Conservation (phyloP, 1,284 basidiomycete genomes). For the Boletus holoroseus region DNA sequence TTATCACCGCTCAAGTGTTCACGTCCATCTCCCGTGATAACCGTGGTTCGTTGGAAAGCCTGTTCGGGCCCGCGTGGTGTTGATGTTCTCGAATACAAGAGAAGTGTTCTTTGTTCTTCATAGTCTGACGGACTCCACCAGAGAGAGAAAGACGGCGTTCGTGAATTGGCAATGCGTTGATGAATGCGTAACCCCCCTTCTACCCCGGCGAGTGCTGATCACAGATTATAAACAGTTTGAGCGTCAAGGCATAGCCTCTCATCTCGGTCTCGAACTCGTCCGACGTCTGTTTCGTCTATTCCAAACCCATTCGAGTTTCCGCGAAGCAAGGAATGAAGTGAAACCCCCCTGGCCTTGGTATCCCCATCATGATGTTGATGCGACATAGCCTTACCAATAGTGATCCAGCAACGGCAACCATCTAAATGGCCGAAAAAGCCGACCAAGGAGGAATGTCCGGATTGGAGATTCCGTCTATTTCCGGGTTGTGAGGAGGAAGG, state of each 20-base stretch:
- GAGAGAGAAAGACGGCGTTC: slow-evolving; percentile 9
- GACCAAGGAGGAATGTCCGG: not conserved
- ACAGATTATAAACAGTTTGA: not conserved
- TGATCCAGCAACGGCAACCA: slow-evolving; percentile 13
- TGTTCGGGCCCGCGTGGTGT: slow-evolving; percentile 10
- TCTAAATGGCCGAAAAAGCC: slow-evolving; percentile 14
- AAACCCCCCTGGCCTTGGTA: slow-evolving; percentile 1
- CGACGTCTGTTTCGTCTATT: not conserved
- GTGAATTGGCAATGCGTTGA: not conserved
- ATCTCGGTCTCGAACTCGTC: not conserved
- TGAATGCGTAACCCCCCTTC: not conserved
- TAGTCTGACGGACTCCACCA: no score
- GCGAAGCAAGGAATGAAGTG: slow-evolving; percentile 21
- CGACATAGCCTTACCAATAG: slow-evolving; percentile 2
- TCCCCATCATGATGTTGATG: slow-evolving; percentile 14
- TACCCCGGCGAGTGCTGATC: not conserved
- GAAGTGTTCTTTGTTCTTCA: not conserved
- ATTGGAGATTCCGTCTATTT: slow-evolving; percentile 3
- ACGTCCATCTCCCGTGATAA: slow-evolving; percentile 1
- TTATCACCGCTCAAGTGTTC: slow-evolving; percentile 14
- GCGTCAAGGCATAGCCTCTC: slow-evolving; percentile 5
- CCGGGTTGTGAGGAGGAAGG: not conserved
- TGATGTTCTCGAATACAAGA: slow-evolving; percentile 7
- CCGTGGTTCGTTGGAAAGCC: not conserved
- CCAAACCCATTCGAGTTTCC: slow-evolving; percentile 6